A percentile compares a stretch with the other conserved stretches of the same genome.
These are phyloP conservation scores for Pterulicium gracile DNA, from an alignment of 1,284 basidiomycete genomes.

Conservation along the genomic window DNA sequence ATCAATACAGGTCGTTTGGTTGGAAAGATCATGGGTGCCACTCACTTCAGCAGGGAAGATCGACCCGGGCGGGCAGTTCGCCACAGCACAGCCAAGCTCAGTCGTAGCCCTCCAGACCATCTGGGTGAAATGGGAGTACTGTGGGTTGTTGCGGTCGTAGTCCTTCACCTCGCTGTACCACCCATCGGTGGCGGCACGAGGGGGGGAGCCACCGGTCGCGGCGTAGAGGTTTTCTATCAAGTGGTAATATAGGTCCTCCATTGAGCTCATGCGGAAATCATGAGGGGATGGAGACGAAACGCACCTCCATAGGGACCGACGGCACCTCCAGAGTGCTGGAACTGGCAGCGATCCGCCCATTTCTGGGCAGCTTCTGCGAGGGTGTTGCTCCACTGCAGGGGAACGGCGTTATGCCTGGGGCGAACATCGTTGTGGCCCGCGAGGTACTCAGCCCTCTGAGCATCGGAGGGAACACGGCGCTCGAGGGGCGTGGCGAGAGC, in stretches of 20 bases:
- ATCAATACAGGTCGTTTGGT: too few relatives aligned
- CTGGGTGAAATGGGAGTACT: constrained; percentile 38
- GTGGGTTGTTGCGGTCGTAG: constrained; percentile 30
- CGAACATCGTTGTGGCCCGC: constrained; percentile 32
- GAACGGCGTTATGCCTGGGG: constrained; percentile 28
- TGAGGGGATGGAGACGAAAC: constrained; percentile 4
- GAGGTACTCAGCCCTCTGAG: too few relatives aligned
- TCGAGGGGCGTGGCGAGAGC: too few relatives aligned
- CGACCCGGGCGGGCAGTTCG: too few relatives aligned
- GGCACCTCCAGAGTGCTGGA: constrained; percentile 32
- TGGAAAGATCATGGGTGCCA: constrained; percentile 3
- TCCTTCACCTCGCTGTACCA: constrained; percentile 34
- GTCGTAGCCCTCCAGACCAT: constrained; percentile 38
- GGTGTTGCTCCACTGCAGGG: constrained; percentile 31
- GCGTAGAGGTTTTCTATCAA: constrained; percentile 36
- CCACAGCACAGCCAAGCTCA: constrained; percentile 34
- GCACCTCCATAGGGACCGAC: constrained; percentile 33
- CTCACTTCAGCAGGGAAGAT: too few relatives aligned
- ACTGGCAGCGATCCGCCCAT: constrained; percentile 35
- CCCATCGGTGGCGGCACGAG: constrained; percentile 23
- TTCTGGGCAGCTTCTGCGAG: constrained; percentile 29
- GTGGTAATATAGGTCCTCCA: background rate
- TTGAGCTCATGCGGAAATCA: too few relatives aligned
- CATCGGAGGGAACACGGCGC: too few relatives aligned
- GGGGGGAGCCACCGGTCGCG: constrained; percentile 29